Percentiles rank a stretch among this genome's conserved stretches.
Conservation (phyloP, 257 asterid species). For the Capsicum rhomboideum region DNA sequence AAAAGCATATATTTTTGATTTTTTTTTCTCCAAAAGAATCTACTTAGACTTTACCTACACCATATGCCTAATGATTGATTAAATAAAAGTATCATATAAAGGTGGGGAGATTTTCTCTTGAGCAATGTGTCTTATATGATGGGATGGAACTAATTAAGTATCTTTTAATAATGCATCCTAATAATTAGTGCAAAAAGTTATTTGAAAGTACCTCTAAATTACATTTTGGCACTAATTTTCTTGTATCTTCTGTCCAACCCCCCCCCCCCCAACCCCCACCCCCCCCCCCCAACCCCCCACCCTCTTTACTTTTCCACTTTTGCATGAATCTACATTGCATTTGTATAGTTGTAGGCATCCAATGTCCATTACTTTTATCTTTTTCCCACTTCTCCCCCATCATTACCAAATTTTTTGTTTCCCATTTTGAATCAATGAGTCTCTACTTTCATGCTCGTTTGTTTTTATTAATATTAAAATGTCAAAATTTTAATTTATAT, state of each 20-base stretch:
- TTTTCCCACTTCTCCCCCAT: background rate
- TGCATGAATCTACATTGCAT: background rate
- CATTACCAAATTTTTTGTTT: background rate
- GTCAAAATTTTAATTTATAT: no score
- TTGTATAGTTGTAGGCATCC: background rate
- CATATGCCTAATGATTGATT: background rate
- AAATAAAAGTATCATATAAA: background rate
- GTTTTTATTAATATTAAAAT: no score
- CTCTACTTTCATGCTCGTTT: no score
- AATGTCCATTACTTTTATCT: background rate
- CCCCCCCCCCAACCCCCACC: no score
- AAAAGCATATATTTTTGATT: background rate
- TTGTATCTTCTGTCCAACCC: background rate
- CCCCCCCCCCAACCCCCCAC: no score
- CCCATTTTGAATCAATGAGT: background rate
- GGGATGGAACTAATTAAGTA: background rate
- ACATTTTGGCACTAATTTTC: background rate
- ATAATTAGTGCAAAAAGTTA: background rate
- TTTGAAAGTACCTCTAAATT: background rate
- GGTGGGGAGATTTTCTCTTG: background rate
- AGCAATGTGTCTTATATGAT: background rate
- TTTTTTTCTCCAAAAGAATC: background rate
- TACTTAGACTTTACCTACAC: background rate
- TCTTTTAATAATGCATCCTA: background rate
- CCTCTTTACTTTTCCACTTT: background rate